These are phyloP conservation scores for Acacia pycnantha DNA, from an alignment of 331 rosid species.

Conservation along the genomic window DNA sequence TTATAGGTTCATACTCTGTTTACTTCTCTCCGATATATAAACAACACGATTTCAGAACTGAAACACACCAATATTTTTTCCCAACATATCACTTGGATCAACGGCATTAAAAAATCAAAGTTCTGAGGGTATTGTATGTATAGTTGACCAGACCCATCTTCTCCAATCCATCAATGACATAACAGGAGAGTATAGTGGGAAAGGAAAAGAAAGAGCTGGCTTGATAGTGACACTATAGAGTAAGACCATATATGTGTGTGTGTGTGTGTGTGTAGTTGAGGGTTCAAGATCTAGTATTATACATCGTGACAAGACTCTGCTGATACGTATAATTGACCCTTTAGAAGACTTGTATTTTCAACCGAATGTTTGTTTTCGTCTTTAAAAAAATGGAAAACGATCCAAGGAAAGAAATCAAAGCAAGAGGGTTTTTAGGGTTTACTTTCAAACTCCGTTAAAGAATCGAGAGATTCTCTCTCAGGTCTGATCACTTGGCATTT, in stretches of 20 bases:
- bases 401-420: not conserved
- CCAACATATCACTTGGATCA: not conserved
- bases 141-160: not conserved
- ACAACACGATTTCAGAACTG: not conserved
- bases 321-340: slow-evolving; percentile 17
- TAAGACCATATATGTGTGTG: not conserved
- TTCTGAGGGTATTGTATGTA: not conserved
- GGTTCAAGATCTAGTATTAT: slow-evolving; percentile 5
- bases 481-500: not conserved
- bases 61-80: not conserved
- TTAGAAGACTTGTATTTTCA: slow-evolving; percentile 20
- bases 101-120: not conserved
- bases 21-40: not conserved
- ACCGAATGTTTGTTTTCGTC: slow-evolving; percentile 30
- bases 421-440: not conserved
- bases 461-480: slow-evolving; percentile 5
- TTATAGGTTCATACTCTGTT: not conserved
- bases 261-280: not conserved
- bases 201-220: not conserved
- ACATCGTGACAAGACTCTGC: slow-evolving; percentile 17
- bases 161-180: not conserved
- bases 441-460: not conserved
- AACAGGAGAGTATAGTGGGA: not conserved
- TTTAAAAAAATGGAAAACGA: not conserved
- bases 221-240: not conserved